phyloP scores from a whole-genome alignment of 2,329 filamentous ascomycete genomes.

The Neobulgaria alba region DNA sequence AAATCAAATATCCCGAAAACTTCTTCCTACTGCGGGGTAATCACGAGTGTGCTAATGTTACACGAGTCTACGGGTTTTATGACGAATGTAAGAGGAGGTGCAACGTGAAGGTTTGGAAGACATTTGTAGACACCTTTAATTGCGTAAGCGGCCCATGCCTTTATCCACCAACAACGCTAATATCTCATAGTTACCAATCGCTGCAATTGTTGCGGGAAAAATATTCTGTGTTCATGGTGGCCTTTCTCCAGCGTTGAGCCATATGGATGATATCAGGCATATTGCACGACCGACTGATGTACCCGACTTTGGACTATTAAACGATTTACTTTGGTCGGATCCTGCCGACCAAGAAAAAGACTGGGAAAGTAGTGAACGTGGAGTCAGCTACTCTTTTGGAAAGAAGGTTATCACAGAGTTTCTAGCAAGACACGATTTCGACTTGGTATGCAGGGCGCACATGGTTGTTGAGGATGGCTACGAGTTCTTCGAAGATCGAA shows the following conservation, averaged over 20 bases:
- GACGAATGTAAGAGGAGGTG: slow-evolving; percentile 98
- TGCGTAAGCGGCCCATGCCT: slow-evolving; percentile 35
- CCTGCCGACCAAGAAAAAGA: slow-evolving; percentile 96
- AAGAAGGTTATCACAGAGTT: slow-evolving; percentile 98
- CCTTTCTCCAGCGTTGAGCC: slow-evolving; percentile 79
- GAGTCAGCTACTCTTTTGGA: slow-evolving; percentile 96
- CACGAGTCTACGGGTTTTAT: slow-evolving; percentile 99
- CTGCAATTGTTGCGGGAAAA: slow-evolving; percentile 92
- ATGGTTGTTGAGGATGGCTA: slow-evolving; percentile 99
- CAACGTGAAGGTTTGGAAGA: slow-evolving; percentile 99
- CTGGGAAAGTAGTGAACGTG: slow-evolving; percentile 95
- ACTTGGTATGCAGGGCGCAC: slow-evolving; percentile 92
- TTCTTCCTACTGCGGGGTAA: slow-evolving; percentile 98
- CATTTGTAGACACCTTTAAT: slow-evolving; percentile 95
- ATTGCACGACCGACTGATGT: slow-evolving; percentile 95
- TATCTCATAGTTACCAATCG: slow-evolving; percentile 60
- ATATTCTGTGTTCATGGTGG: slow-evolving; percentile 98
- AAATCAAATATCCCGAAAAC: slow-evolving; percentile 98
- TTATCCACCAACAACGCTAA: slow-evolving; percentile 10
- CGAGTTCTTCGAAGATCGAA: slow-evolving; percentile 94
- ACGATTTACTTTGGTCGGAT: slow-evolving; percentile 95
- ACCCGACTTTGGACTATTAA: slow-evolving; percentile 89
- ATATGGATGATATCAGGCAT: slow-evolving; percentile 98
- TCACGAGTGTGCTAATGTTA: slow-evolving; percentile 98
- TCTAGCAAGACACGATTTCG: slow-evolving; percentile 88